Evolutionary conservation across 768 basidiomycete species (phyloP), one percentile per base, ranked within the genome.

Genomic region (Tylopilus rubrobrunneus): DNA sequence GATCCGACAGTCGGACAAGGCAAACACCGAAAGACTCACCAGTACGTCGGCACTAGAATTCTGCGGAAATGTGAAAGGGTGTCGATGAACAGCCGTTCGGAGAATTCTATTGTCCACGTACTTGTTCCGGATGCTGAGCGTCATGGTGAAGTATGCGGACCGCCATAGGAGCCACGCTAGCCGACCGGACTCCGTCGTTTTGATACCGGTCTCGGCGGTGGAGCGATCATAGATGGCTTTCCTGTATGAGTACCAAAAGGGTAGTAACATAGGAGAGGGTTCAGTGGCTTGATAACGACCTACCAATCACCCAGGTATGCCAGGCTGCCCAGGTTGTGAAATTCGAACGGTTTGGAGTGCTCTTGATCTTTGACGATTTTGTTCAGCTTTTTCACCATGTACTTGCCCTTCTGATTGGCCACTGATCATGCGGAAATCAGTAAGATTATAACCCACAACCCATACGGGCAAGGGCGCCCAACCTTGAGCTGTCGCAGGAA

Each of bases 401-500:
- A 89, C 58, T 76, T 80, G 7, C 80, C 89, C 67, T 91, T 84
- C 63, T 92, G 89, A 60, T 81, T 81, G 6, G 89, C 89, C 23
- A 92, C 89, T 87, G 52, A 14, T 50, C 50, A 45, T 42, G 15
- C 41, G 45, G 45, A 29, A 23, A 49, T 59, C 27, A 63, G 49
- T 52, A 31, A 43, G 47, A 55, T 15, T 19, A 34, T 28, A 60
- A 56, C 64, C 66, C 64, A 25, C 44, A 65, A 52, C 54, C 56
- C 58, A 52, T 44, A 60, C 52, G 57, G 41, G 25, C 19, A 48
- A 60, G 45, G 56, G 60, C 52, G 55, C 67, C 25, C 14, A 7
- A 78, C 86, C 88, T 80, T 94, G 92, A 4, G 92, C 90, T 17
- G 92, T 94, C 1, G 92, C 89, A 11, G 92, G 91, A 10, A 93